Conservation (phyloP, 768 basidiomycete species). For the Calocera viscosa region DNA sequence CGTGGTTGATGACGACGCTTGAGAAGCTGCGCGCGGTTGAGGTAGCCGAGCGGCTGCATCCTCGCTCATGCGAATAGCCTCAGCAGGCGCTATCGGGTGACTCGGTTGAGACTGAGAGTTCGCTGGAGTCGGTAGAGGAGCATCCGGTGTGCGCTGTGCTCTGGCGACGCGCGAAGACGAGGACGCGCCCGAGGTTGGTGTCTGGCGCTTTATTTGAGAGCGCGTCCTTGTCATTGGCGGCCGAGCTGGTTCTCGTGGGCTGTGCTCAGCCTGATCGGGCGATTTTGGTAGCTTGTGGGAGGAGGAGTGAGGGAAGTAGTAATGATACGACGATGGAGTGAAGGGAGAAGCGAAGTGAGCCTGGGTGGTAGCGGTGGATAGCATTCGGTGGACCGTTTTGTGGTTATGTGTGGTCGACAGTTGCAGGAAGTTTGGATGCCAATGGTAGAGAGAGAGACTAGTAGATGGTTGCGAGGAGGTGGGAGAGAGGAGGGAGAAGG, state of each 20-base stretch:
- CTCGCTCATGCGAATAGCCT: conserved; percentile 6
- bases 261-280: background rate
- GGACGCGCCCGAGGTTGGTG: conserved; percentile 2
- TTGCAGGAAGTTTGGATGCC: background rate
- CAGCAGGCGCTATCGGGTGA: background rate
- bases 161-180: background rate
- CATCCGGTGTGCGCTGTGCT: background rate
- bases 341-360: conserved; percentile 3
- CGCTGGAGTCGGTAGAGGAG: background rate
- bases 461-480: background rate
- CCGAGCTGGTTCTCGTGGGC: background rate
- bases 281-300: background rate
- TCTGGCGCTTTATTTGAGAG: background rate
- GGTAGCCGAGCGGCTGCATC: conserved; percentile 1
- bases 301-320: background rate
- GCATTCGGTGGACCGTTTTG: background rate
- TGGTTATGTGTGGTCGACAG: background rate
- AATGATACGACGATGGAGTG: background rate
- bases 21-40: background rate
- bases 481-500: background rate
- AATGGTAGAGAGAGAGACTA: background rate
- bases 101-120: background rate
- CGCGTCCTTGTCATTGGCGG: background rate
- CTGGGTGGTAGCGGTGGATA: background rate
- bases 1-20: background rate